phyloP scores from a whole-genome alignment of 139 green algal genomes.

The Chlamydomonas incerta region DNA sequence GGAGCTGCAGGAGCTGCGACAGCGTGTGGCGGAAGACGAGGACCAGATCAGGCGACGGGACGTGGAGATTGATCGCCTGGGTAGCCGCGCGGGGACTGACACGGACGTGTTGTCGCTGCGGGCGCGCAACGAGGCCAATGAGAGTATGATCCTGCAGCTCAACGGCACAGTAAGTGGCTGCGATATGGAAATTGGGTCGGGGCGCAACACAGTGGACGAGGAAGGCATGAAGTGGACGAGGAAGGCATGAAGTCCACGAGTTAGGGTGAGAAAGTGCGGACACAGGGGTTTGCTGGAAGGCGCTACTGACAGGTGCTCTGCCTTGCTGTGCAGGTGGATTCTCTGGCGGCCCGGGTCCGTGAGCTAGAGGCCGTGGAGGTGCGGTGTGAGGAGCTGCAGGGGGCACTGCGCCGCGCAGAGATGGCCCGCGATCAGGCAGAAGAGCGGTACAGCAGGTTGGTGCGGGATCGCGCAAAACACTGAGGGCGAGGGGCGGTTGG shows the following conservation, averaged over 20 bases:
- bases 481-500: no score
- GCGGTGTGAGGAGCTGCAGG: constrained; percentile 45
- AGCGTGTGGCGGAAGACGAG: constrained; percentile 48
- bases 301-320: no score
- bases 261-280: no score
- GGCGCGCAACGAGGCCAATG: constrained; percentile 71
- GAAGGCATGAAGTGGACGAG: no score
- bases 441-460: constrained; percentile 22
- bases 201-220: no score
- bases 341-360: constrained; percentile 6
- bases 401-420: constrained; percentile 16
- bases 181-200: no score
- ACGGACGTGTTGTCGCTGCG: constrained; percentile 61
- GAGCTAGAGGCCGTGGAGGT: constrained; percentile 27
- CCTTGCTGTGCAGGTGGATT: constrained; percentile 43
- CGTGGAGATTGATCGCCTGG: constrained; percentile 66
- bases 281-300: no score
- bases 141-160: constrained; percentile 79
- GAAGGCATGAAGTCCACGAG: no score
- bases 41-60: constrained; percentile 59
- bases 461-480: no score
- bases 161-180: constrained; percentile 44
- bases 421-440: constrained; percentile 38
- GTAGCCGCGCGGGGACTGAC: constrained; percentile 57
- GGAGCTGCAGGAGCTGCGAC: constrained; percentile 32